A percentile compares a stretch with the other conserved stretches of the same genome.
Conservation (phyloP, 2,329 filamentous ascomycete genomes). For the Dothidotthia symphoricarpi region DNA sequence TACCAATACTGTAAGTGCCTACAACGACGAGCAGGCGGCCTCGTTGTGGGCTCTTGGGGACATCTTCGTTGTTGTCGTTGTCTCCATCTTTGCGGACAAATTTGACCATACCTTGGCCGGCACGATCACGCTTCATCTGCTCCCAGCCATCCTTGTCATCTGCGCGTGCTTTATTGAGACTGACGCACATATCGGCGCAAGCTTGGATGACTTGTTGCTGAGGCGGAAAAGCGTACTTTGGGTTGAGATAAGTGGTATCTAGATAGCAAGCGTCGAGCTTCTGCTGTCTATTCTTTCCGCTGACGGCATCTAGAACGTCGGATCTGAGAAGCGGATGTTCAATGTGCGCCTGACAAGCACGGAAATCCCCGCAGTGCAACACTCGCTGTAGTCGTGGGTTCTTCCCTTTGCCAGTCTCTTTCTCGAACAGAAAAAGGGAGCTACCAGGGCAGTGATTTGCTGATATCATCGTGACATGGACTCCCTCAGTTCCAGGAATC, state of each 20-base stretch:
- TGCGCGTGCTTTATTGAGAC: constrained; percentile 64
- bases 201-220: constrained; percentile 85
- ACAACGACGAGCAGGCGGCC: constrained; percentile 85
- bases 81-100: constrained; percentile 52
- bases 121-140: constrained; percentile 54
- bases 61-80: constrained; percentile 36
- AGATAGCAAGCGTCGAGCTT: constrained; percentile 94
- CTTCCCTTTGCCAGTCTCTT: constrained; percentile 61
- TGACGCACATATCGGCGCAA: constrained; percentile 84
- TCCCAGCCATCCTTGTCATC: constrained; percentile 59
- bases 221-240: constrained; percentile 88
- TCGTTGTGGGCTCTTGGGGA: constrained; percentile 34
- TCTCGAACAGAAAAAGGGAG: constrained; percentile 90
- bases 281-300: constrained; percentile 72
- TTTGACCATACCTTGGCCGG: constrained; percentile 60
- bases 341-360: constrained; percentile 82
- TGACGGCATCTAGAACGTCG: constrained; percentile 66
- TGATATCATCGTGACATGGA: constrained; percentile 87
- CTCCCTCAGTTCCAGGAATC: constrained; percentile 78
- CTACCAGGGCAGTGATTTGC: constrained; percentile 97
- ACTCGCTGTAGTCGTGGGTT: constrained; percentile 70
- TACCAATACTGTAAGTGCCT: constrained; percentile 96
- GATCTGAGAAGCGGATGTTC: constrained; percentile 78
- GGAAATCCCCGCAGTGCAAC: constrained; percentile 92
- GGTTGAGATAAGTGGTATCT: constrained; percentile 95